A percentile compares a stretch with the other conserved stretches of the same genome.
These are phyloP conservation scores for Auriscalpium microsporum DNA, from an alignment of 768 basidiomycete genomes.

Conservation along the genomic window DNA sequence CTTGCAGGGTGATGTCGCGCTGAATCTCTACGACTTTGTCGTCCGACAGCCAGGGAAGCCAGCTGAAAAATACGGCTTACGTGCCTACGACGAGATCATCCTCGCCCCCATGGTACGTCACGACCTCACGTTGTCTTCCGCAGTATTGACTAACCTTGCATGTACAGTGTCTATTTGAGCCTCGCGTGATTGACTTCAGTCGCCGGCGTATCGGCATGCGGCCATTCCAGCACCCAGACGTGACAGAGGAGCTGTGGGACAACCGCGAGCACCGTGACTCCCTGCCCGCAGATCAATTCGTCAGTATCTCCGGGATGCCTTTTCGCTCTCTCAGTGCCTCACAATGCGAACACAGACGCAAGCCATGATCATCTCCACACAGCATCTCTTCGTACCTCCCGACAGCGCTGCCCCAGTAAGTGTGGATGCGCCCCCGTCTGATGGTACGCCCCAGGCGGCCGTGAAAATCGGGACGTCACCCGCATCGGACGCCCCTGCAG, in stretches of 20 bases:
- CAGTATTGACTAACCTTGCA: neutral
- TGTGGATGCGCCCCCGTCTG: constrained; percentile 11
- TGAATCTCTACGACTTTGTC: constrained; percentile 86
- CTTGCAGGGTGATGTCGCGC: constrained; percentile 73
- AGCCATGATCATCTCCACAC: constrained; percentile 87
- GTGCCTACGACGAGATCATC: constrained; percentile 93
- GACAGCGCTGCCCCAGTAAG: constrained; percentile 7
- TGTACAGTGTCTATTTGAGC: constrained; percentile 81
- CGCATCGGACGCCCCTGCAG: neutral
- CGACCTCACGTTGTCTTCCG: neutral
- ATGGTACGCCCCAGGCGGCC: constrained; percentile 15
- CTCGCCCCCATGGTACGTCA: constrained; percentile 81
- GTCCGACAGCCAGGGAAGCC: constrained; percentile 68
- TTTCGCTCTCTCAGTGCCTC: neutral
- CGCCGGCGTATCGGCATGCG: constrained; percentile 50
- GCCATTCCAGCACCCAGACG: constrained; percentile 43
- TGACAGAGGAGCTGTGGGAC: constrained; percentile 65
- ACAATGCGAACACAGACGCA: constrained; percentile 46
- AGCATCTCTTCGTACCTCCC: constrained; percentile 50
- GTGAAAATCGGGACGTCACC: constrained; percentile 5
- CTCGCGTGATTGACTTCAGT: constrained; percentile 86
- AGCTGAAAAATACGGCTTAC: constrained; percentile 81
- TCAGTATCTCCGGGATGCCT: constrained; percentile 18
- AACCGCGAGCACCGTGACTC: constrained; percentile 19
- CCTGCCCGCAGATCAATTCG: constrained; percentile 31